Conservation (phyloP, 352 stramenopile genomes). For the Peronospora destructor region DNA sequence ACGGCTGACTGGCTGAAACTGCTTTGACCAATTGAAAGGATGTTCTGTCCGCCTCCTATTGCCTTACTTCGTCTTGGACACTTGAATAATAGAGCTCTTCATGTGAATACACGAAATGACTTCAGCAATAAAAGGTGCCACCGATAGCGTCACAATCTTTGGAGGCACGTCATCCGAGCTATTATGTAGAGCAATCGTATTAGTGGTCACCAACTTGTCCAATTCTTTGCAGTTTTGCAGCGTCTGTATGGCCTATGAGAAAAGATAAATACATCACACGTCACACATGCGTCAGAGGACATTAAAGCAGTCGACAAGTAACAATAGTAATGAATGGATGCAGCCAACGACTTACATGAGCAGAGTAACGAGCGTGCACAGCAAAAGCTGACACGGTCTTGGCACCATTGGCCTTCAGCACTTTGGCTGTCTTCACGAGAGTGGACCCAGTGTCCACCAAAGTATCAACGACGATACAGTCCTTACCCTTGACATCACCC, state of each 20-base stretch:
- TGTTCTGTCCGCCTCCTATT: slow-evolving; percentile 3
- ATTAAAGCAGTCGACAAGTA: neutral
- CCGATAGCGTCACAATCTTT: slow-evolving; percentile 83
- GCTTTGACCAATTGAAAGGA: slow-evolving; percentile 20
- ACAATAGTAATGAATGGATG: slow-evolving; percentile 1
- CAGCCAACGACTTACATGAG: slow-evolving; percentile 37
- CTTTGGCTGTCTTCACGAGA: slow-evolving; percentile 73
- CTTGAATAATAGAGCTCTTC: slow-evolving; percentile 81
- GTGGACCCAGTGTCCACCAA: slow-evolving; percentile 83
- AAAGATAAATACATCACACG: neutral
- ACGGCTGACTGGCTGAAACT: slow-evolving; percentile 3
- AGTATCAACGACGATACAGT: slow-evolving; percentile 85
- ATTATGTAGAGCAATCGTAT: slow-evolving; percentile 64
- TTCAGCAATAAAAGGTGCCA: slow-evolving; percentile 83
- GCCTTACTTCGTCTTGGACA: slow-evolving; percentile 72
- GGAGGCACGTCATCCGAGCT: slow-evolving; percentile 25
- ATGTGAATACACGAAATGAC: slow-evolving; percentile 86
- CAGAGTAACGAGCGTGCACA: slow-evolving; percentile 78
- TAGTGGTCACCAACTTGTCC: slow-evolving; percentile 79
- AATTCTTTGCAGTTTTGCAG: slow-evolving; percentile 68
- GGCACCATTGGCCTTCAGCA: slow-evolving; percentile 71
- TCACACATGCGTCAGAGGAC: neutral
- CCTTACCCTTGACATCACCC: slow-evolving; percentile 68
- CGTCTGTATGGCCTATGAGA: slow-evolving; percentile 39
- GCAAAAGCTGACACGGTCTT: slow-evolving; percentile 77